These are phyloP conservation scores for Tuber aestivum DNA, from an alignment of 495 filamentous ascomycete species.

Conservation along the genomic window DNA sequence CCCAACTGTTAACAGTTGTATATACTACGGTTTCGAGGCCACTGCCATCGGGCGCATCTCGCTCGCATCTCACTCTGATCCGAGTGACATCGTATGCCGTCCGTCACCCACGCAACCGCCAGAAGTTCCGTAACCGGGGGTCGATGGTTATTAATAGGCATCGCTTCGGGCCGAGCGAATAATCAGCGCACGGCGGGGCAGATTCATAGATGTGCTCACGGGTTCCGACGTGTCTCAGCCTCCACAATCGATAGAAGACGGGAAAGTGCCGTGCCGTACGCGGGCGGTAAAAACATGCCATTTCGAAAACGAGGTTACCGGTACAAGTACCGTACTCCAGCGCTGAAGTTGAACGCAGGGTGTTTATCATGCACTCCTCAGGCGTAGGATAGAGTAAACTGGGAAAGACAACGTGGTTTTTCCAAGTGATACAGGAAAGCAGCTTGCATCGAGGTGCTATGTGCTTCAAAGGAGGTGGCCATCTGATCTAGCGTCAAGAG, in stretches of 20 bases:
- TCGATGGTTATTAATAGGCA: not conserved
- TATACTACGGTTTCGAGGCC: not conserved
- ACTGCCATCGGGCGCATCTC: not conserved
- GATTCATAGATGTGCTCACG: not conserved
- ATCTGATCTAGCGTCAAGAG: not conserved
- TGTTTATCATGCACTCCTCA: not conserved
- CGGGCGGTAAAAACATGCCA: not conserved
- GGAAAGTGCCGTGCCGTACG: not conserved
- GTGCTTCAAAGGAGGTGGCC: not conserved
- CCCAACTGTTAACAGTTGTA: not conserved
- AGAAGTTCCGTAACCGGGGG: not conserved
- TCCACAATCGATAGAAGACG: not conserved
- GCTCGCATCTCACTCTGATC: not conserved
- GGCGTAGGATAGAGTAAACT: not conserved
- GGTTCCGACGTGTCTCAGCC: not conserved
- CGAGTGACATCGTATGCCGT: not conserved
- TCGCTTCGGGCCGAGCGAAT: not conserved
- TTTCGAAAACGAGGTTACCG: not conserved
- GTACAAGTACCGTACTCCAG: no score
- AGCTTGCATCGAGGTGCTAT: not conserved
- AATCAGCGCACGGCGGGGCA: not conserved
- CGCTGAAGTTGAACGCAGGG: not conserved
- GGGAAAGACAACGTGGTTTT: not conserved
- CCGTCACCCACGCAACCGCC: not conserved
- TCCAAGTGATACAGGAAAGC: not conserved